These are phyloP conservation scores for Penicillium sp. DNA, from an alignment of 2,329 filamentous ascomycete species.

Conservation along the genomic window DNA sequence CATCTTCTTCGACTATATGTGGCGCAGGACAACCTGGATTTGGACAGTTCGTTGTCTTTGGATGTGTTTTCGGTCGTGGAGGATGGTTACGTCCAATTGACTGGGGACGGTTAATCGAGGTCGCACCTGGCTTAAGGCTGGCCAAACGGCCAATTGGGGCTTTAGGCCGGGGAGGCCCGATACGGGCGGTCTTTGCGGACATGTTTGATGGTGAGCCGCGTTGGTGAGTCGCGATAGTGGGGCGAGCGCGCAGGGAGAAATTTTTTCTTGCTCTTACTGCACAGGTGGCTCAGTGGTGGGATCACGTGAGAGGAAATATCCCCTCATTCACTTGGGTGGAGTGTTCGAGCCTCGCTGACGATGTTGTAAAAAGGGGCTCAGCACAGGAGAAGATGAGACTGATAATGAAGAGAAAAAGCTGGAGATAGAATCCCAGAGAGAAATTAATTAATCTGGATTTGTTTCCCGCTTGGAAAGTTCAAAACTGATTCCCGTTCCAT, in stretches of 20 bases:
- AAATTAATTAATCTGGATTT: no score
- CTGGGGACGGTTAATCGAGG: slow-evolving; percentile 40
- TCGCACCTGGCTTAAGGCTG: slow-evolving; percentile 39
- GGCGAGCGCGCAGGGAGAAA: slow-evolving; percentile 9
- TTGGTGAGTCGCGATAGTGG: slow-evolving; percentile 2
- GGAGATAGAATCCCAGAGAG: no score
- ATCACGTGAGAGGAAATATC: slow-evolving; percentile 3
- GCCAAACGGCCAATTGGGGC: slow-evolving; percentile 40
- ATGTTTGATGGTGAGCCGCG: slow-evolving; percentile 18
- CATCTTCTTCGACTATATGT: slow-evolving; percentile 48
- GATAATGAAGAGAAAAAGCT: no score
- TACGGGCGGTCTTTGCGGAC: slow-evolving; percentile 35
- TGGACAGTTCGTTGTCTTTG: slow-evolving; percentile 44
- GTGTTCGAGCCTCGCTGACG: background rate
- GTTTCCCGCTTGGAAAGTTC: no score
- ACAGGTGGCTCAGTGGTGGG: slow-evolving; percentile 17
- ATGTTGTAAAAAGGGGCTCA: background rate
- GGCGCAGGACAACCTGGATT: slow-evolving; percentile 48
- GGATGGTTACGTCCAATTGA: slow-evolving; percentile 31
- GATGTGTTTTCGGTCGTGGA: slow-evolving; percentile 35
- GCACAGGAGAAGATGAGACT: no score
- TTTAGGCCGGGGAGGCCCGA: slow-evolving; percentile 30
- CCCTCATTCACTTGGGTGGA: background rate
- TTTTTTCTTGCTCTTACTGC: background rate
- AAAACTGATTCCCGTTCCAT: no score